Base-by-base conservation (phyloP, 2,329 filamentous ascomycete species). In the Ophiostoma triangulosporum region DNA sequence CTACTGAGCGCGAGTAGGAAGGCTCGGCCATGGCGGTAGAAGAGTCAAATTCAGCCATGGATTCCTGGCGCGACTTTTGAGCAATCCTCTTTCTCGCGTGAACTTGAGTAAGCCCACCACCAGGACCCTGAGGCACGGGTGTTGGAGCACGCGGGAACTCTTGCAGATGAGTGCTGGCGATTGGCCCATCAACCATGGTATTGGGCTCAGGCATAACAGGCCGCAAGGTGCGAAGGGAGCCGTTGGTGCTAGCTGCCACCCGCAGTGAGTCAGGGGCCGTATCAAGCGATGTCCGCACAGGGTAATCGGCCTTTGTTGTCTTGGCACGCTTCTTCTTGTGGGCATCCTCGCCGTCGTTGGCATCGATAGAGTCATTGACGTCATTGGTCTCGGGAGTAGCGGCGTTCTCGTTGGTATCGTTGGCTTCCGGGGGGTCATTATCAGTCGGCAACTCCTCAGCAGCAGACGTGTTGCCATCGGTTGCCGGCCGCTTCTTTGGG, bases 171-270 rank as follows among this genome's bases (percentile, higher is more conserved):
- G 66, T 74, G 32, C 68, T 69, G 29, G 63, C 57, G 4, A 70
- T 64, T 4, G 66, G 64, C 4, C 56, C 40, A 8, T 52, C 56
- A 9, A 56, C 57, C 17, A 74, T 69, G 5, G 57, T 17, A 14
- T n/a, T 50, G 50, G 3, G 43, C 26, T 69, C 73, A 24, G 75
- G 70, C 31, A 76, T 73, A 54, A 87, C 76, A 4, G 91, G 91
- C 45, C 89, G 80, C 65, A 95, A 86, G 48, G 83, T 84, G 43
- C 91, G 85, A 55, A 97, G 75, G 5, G 90, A 95, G 40, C 88
- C 88, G 45, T 90, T 85, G 15, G 87, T 95, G 64, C 88, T 95
- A 48, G 91, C 91, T 56, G 87, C 84, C n/a, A 95, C 88, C 49
- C 90, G 80, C 26, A 97, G 73, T 3, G 88, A 94, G 49, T 93